phyloP scores from a whole-genome alignment of 345 rosid genomes.

The Bretschneidera sinensis region DNA sequence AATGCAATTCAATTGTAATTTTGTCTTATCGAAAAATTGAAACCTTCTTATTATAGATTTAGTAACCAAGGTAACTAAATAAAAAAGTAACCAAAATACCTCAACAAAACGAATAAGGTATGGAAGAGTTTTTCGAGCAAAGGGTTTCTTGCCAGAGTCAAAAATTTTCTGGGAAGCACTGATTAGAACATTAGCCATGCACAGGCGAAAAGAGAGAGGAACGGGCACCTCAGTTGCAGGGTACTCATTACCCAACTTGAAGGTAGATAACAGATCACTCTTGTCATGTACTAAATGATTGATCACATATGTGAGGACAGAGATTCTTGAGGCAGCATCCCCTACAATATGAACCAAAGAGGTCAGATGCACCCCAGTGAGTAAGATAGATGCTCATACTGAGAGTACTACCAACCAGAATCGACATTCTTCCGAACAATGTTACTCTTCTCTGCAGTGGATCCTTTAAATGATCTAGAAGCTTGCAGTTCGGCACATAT shows the following conservation, averaged over 20 bases:
- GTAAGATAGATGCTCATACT: conserved; percentile 4
- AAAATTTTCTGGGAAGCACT: conserved; percentile 76
- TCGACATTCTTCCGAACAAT: conserved; percentile 22
- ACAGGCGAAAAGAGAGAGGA: conserved; percentile 51
- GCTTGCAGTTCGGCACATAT: conserved; percentile 69
- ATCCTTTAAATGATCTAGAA: conserved; percentile 32
- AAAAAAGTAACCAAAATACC: conserved; percentile 37
- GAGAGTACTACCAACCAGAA: conserved; percentile 27
- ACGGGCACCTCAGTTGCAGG: conserved; percentile 21
- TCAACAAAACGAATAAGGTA: conserved; percentile 47
- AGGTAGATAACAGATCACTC: conserved; percentile 22
- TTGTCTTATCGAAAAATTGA: no score
- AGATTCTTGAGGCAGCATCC: conserved; percentile 24
- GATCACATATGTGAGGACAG: conserved; percentile 45
- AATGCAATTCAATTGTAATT: neutral
- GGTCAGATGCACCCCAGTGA: conserved; percentile 12
- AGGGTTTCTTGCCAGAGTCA: conserved; percentile 44
- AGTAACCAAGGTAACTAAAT: neutral
- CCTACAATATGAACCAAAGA: conserved; percentile 36
- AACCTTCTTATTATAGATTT: neutral
- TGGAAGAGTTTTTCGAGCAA: conserved; percentile 53
- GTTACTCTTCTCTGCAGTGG: conserved; percentile 18
- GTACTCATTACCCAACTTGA: conserved; percentile 21
- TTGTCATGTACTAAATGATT: conserved; percentile 37
- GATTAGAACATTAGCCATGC: conserved; percentile 91